Evolutionary conservation across 129 eudicot genomes (phyloP).

Genomic region (Mikania micrantha): DNA sequence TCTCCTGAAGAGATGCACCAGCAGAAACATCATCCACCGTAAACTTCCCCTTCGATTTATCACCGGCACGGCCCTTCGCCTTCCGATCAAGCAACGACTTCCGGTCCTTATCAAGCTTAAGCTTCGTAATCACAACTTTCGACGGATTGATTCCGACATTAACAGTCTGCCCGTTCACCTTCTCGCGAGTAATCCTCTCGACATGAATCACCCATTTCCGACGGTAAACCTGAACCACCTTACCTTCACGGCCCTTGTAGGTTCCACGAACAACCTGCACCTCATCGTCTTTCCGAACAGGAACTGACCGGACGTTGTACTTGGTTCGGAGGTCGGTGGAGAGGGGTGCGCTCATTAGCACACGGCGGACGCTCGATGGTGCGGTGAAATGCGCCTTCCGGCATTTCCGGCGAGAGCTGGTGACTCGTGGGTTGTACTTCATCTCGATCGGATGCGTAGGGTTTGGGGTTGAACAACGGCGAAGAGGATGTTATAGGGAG

Average conservation of each 20-base stretch:
- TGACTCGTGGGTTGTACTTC: constrained; percentile 3
- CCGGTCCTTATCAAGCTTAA: constrained; percentile 1
- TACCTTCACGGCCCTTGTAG: constrained; percentile 8
- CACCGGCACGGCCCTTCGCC: background rate
- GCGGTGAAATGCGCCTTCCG: background rate
- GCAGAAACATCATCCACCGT: background rate
- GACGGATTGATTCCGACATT: background rate
- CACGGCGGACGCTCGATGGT: background rate
- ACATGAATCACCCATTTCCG: constrained; percentile 3
- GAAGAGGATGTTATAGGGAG: background rate
- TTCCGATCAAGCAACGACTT: constrained; percentile 4
- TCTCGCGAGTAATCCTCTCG: background rate
- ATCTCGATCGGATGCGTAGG: background rate
- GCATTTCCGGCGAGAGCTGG: background rate
- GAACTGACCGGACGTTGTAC: background rate
- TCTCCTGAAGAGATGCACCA: constrained; percentile 1
- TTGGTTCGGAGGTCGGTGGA: background rate
- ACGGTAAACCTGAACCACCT: constrained; percentile 3
- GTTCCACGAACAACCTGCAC: background rate
- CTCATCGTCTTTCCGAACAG: constrained; percentile 1
- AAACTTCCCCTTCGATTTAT: background rate
- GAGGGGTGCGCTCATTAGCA: background rate
- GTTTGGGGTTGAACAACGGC: background rate
- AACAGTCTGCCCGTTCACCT: background rate
- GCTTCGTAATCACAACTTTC: background rate